Percentiles rank a stretch among this genome's conserved stretches.
These are phyloP conservation scores for Golubevia pallescens DNA, from an alignment of 1,284 basidiomycete species.

Conservation along the genomic window DNA sequence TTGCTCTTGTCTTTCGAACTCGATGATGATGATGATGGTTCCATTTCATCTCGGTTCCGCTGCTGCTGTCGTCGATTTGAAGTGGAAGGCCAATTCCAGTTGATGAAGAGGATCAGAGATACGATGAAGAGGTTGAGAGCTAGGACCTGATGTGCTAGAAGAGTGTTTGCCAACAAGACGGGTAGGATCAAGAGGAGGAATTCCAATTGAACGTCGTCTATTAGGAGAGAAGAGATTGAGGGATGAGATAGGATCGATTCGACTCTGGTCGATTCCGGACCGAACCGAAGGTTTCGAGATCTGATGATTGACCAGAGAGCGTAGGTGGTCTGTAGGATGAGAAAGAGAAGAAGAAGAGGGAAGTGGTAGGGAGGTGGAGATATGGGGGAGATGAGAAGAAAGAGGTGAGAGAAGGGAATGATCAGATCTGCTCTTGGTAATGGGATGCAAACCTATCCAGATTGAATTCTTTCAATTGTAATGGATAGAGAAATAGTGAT, in stretches of 20 bases:
- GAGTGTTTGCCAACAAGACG: slow-evolving; percentile 26
- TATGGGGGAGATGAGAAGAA: too few relatives aligned
- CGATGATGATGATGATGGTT: neutral
- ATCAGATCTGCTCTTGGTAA: too few relatives aligned
- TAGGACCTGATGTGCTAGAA: slow-evolving; percentile 21
- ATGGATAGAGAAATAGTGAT: too few relatives aligned
- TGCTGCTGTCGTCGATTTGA: neutral
- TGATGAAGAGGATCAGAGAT: neutral
- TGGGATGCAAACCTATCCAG: too few relatives aligned
- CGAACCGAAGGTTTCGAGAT: neutral
- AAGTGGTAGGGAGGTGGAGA: too few relatives aligned
- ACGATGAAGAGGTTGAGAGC: slow-evolving; percentile 14
- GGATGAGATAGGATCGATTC: too few relatives aligned
- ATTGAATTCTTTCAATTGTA: too few relatives aligned
- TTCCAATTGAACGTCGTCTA: slow-evolving; percentile 15
- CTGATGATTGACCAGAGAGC: slow-evolving; percentile 29
- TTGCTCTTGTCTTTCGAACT: neutral
- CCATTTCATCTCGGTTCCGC: neutral
- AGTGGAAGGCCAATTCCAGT: neutral
- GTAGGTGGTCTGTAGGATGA: slow-evolving; percentile 24
- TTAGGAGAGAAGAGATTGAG: too few relatives aligned
- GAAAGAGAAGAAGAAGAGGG: too few relatives aligned
- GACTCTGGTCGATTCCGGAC: too few relatives aligned
- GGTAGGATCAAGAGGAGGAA: slow-evolving; percentile 37
- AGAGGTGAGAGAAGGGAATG: too few relatives aligned